Conservation (phyloP, 2,329 filamentous ascomycete genomes). For the Xylaria sp. region DNA sequence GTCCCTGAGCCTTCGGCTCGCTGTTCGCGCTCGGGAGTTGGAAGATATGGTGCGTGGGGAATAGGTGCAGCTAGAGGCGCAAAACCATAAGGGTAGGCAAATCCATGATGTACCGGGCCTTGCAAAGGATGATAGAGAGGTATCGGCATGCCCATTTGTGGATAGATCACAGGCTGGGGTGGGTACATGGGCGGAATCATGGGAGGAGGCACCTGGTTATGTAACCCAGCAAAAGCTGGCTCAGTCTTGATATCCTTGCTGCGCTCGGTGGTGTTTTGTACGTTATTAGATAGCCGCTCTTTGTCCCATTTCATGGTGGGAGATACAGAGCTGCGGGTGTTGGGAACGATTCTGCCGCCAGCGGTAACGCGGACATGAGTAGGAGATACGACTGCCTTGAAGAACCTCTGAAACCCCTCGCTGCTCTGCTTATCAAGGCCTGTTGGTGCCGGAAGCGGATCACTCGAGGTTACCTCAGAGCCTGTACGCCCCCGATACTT, state of each 20-base stretch:
- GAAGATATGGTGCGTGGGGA: constrained; percentile 20
- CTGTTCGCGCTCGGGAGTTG: constrained; percentile 22
- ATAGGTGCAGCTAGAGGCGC: constrained; percentile 23
- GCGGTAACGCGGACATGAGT: constrained; percentile 71
- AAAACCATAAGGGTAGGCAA: constrained; percentile 34
- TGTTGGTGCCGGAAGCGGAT: constrained; percentile 60
- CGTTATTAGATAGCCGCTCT: constrained; percentile 44
- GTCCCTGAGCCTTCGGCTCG: constrained; percentile 17
- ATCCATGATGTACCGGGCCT: constrained; percentile 31
- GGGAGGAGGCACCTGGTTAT: constrained; percentile 27
- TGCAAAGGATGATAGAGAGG: constrained; percentile 38
- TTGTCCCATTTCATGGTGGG: constrained; percentile 58
- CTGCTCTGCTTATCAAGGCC: constrained; percentile 61
- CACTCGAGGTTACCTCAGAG: constrained; percentile 49
- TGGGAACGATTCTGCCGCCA: constrained; percentile 70
- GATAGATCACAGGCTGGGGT: constrained; percentile 31
- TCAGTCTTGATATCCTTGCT: constrained; percentile 30
- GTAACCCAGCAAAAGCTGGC: constrained; percentile 11
- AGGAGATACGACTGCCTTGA: constrained; percentile 70
- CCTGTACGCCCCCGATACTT: constrained; percentile 54
- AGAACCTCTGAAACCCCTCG: constrained; percentile 71
- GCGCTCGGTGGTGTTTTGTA: constrained; percentile 33
- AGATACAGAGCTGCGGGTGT: constrained; percentile 60
- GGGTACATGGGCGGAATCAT: constrained; percentile 31
- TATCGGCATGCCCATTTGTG: constrained; percentile 39